These are phyloP conservation scores for Heimioporus retisporus DNA, from an alignment of 1,284 basidiomycete species.

Conservation along the genomic window DNA sequence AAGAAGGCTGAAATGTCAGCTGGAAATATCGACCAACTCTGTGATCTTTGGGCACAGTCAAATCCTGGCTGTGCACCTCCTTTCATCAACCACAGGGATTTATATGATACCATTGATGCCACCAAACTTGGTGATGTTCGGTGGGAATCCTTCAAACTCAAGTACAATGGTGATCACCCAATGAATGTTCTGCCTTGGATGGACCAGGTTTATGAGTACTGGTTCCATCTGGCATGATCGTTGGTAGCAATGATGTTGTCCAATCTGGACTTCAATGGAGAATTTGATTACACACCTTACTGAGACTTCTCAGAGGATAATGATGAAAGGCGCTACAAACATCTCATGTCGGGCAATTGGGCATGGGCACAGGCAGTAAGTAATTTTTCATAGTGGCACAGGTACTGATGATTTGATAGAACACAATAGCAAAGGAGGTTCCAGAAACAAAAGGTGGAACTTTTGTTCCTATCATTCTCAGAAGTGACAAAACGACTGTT, in stretches of 20 bases:
- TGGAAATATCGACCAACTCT: conserved; percentile 17
- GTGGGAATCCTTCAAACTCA: neutral
- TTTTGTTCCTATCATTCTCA: neutral
- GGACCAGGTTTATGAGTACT: neutral
- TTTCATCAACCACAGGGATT: neutral
- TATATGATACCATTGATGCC: neutral
- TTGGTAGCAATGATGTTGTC: neutral
- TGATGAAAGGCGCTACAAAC: no score
- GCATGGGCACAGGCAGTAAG: neutral
- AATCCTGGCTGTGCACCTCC: neutral
- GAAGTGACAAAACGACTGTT: neutral
- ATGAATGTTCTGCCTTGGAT: neutral
- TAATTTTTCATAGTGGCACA: neutral
- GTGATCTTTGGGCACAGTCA: conserved; percentile 32
- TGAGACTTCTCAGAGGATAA: neutral
- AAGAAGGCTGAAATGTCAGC: neutral
- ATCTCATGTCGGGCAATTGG: neutral
- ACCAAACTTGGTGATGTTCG: neutral
- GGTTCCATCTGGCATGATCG: neutral
- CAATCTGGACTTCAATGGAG: neutral
- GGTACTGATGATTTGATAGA: neutral
- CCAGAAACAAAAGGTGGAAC: neutral
- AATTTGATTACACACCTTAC: neutral
- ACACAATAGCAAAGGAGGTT: neutral
- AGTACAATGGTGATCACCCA: neutral